Conservation (phyloP, 768 basidiomycete genomes). For the Boletus reticuloceps region DNA sequence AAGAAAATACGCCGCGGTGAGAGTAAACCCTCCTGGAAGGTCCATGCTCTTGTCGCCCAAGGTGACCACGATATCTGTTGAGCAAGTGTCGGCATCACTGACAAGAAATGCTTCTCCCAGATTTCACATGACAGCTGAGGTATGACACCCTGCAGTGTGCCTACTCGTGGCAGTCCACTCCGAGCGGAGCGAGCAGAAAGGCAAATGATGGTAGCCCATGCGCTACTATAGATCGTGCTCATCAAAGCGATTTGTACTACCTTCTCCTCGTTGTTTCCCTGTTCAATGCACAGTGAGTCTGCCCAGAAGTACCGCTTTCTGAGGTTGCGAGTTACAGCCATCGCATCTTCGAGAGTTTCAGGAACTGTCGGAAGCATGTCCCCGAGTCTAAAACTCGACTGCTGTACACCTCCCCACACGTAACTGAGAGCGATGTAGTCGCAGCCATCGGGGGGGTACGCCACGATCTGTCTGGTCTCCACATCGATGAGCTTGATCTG, state of each 20-base stretch:
- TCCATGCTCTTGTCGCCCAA: slow-evolving; percentile 17
- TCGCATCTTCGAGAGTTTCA: slow-evolving; percentile 17
- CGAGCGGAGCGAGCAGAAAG: slow-evolving; percentile 3
- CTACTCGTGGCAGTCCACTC: slow-evolving; percentile 14
- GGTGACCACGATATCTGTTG: slow-evolving; percentile 5
- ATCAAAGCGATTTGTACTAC: slow-evolving; percentile 10
- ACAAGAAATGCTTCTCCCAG: slow-evolving; percentile 3
- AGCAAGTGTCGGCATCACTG: slow-evolving; percentile 10
- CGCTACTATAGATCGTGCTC: slow-evolving; percentile 15
- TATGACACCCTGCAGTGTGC: slow-evolving; percentile 2
- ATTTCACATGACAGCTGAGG: slow-evolving; percentile 5
- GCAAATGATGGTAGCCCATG: slow-evolving; percentile 12
- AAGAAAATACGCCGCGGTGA: slow-evolving; percentile 18
- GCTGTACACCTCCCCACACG: slow-evolving; percentile 13
- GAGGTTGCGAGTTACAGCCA: slow-evolving; percentile 11
- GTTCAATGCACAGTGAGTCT: slow-evolving; percentile 18
- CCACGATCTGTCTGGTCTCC: slow-evolving; percentile 3
- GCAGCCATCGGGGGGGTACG: slow-evolving; percentile 2
- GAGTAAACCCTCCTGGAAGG: slow-evolving; percentile 16
- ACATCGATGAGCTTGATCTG: slow-evolving; percentile 10
- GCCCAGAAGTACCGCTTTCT: slow-evolving; percentile 18
- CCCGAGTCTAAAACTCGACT: slow-evolving; percentile 8
- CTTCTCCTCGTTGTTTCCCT: slow-evolving; percentile 5
- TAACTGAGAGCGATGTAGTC: slow-evolving; percentile 17
- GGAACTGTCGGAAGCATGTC: slow-evolving; percentile 9